Evolutionary conservation across 73 alveolate genomes (phyloP).

Genomic region (Paramecium sonneborni): DNA sequence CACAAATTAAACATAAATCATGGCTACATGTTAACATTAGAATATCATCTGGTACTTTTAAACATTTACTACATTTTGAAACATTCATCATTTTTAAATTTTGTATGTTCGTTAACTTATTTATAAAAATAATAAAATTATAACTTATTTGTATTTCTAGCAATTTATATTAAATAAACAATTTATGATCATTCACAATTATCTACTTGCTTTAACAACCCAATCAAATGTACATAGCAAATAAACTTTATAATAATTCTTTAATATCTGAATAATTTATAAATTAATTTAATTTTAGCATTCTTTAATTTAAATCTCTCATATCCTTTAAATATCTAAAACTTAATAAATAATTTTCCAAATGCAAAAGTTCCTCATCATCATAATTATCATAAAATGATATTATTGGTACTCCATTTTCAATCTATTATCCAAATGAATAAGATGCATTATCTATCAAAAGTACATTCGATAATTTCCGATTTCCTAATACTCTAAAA

Average conservation of each 20-base stretch:
- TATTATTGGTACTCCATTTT: slow-evolving; percentile 72
- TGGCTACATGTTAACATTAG: slow-evolving; percentile 65
- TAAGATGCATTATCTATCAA: slow-evolving; percentile 92
- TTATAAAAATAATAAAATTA: background rate
- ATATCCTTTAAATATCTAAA: background rate
- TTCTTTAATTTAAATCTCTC: background rate
- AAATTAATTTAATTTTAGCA: background rate
- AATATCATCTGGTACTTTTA: slow-evolving; percentile 65
- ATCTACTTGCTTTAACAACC: background rate
- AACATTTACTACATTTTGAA: slow-evolving; percentile 58
- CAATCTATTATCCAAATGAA: slow-evolving; percentile 88
- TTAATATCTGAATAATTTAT: background rate
- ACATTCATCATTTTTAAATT: slow-evolving; percentile 17
- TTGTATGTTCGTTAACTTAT: slow-evolving; percentile 29
- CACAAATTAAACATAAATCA: slow-evolving; percentile 63
- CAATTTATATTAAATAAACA: background rate
- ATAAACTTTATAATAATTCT: background rate
- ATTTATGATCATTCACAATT: background rate
- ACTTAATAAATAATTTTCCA: background rate
- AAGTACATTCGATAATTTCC: slow-evolving; percentile 83
- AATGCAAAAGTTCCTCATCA: slow-evolving; percentile 8
- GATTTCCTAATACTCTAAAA: slow-evolving; percentile 82
- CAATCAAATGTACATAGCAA: background rate
- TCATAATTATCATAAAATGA: slow-evolving; percentile 2
- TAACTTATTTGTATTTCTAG: background rate